Evolutionary conservation across 306 rosid genomes (phyloP), one percentile per base, ranked within the genome.

Genomic region (Fagus crenata): DNA sequence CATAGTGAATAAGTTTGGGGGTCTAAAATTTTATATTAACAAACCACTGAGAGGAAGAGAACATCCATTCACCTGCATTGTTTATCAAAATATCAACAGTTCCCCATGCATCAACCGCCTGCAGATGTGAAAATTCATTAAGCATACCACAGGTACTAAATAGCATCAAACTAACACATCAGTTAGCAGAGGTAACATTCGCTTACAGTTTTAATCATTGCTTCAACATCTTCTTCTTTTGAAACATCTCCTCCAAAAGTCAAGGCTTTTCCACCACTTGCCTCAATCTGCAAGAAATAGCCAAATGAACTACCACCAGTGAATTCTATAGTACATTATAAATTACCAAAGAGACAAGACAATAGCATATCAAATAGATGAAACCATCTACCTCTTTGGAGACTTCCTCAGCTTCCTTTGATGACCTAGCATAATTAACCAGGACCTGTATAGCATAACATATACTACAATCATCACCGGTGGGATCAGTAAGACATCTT

Each of bases 31-130:
- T 67, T 46, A 55, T 61, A 7, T 32, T 49, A 49, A 40, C 67
- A 56, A 67, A 0, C 32, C 22, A 61, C 6, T 43, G 43, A 67
- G 53, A 74, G 68, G 31, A 65, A 49, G 58, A 43, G 76, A 73
- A 75, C 58, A 70, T 79, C 60, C 37, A 76, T 39, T 82, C 77
- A 89, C 97, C 98, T 46, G 98, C 98, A 82, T 95, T 95, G 77
- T 95, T 95, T 73, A 92, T 80, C 86, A 92, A 83, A 64, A 92
- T 81, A 85, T 95, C 98, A 81, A 94, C 91, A 60, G 96, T 94
- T 87, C 98, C 98, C 96, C 98, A 94, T 81, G 96, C 90, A 90
- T 94, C 95, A 60, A 88, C 76, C 7, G 89, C 96, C 98, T 94
- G 87, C 74, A 88, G 56, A 83, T 75, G 72, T 70, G 73, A 85